A percentile compares a stretch with the other conserved stretches of the same genome.
Conservation (phyloP, 139 green algal species). For the Auxenochlorella pyrenoidosa region DNA sequence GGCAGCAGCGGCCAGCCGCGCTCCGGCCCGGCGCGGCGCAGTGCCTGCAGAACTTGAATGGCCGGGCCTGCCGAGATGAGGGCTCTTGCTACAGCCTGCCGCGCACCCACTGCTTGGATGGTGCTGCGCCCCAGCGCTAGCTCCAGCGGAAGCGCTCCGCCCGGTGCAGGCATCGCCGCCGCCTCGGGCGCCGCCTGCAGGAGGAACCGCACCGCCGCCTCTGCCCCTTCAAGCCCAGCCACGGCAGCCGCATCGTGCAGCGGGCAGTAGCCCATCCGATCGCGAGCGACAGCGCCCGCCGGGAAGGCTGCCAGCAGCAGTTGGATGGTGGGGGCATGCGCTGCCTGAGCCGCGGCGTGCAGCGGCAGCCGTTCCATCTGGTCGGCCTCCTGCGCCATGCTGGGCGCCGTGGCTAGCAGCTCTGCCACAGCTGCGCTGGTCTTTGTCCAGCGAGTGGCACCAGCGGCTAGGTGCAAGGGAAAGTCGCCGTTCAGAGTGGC, state of each 20-base stretch:
- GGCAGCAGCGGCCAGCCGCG: conserved; percentile 4
- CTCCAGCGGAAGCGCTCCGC: background rate
- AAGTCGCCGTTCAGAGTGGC: background rate
- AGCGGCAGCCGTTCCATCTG: background rate
- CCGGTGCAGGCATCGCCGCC: background rate
- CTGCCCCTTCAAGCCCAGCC: background rate
- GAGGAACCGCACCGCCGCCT: background rate
- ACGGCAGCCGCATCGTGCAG: background rate
- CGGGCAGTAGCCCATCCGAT: background rate
- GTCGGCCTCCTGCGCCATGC: too few relatives aligned
- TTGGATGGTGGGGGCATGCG: background rate
- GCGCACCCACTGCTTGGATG: background rate
- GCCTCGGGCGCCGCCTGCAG: background rate
- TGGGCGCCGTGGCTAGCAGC: background rate
- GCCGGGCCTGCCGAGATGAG: background rate
- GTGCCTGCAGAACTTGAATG: background rate
- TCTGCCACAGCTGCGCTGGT: background rate
- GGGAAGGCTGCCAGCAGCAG: background rate
- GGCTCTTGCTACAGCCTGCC: background rate
- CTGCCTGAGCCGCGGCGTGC: background rate
- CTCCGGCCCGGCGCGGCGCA: background rate
- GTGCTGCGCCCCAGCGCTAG: background rate
- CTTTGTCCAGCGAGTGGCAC: background rate
- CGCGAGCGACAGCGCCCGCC: background rate
- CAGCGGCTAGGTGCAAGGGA: background rate